Evolutionary conservation across 495 filamentous ascomycete genomes (phyloP), one percentile per base, ranked within the genome.

Genomic region (Xylaria scruposa): DNA sequence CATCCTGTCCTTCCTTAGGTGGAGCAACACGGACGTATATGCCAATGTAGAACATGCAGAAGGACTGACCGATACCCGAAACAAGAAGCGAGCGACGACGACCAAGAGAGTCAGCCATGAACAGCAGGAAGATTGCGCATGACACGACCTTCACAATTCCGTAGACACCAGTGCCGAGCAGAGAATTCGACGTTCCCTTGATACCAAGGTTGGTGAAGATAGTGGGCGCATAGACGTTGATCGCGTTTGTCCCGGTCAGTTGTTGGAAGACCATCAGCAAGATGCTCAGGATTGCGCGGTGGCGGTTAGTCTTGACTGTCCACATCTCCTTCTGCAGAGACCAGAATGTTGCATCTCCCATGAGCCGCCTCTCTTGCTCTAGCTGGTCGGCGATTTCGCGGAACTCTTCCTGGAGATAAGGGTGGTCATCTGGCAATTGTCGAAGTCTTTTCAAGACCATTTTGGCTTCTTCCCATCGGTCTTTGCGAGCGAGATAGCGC

Each of bases 41-140:
- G 13, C 92, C 92, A 71, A 95, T 91, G 77, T 94, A 93, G 74
- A 92, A 88, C 90, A 94, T 94, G 73, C 86, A 85, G n/a, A 91
- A 79, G 3, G 85, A 88, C 79, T 91, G 90, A 13, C 88, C 92
- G 71, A 93, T 86, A 9, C 88, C 90, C 17, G 92, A 94, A 86
- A 89, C 92, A 71, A 94, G 84, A 33, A 96, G 87, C 44, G 90
- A 91, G 47, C 89, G 86, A 8, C 90, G 86, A 10, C 92, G 87
- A 19, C 92, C 93, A 5, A 93, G 85, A 3, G 89, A 88, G 78
- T 95, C 92, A 44, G 90, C 90, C 60, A 90, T 87, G 77, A 93
- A 92, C 67, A 91, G 70, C 9, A 93, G 82, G 85, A 92, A 93
- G 54, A 88, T 69, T 42, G 83, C 84, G 76, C 85, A 89, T 46